These are phyloP conservation scores for Aspergillus sp. DNA, from an alignment of 2,329 filamentous ascomycete genomes.

Conservation along the genomic window DNA sequence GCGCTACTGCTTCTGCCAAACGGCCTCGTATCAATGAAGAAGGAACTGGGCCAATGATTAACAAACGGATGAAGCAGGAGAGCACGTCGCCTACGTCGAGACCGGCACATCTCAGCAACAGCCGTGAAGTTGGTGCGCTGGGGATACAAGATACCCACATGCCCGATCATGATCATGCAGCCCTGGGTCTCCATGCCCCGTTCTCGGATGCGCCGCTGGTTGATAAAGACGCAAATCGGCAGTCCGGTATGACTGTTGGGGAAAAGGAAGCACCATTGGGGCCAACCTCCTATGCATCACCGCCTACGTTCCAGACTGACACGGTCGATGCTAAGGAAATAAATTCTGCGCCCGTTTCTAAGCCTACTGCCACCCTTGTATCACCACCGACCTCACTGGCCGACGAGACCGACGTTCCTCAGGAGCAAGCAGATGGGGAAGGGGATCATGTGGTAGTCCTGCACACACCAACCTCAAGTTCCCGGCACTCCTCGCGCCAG, in stretches of 20 bases:
- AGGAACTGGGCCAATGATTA: constrained; percentile 21
- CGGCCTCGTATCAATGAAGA: constrained; percentile 52
- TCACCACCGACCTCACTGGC: constrained; percentile 49
- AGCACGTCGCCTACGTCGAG: constrained; percentile 31
- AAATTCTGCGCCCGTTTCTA: constrained; percentile 29
- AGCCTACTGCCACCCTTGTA: constrained; percentile 42
- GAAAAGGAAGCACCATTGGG: constrained; percentile 24
- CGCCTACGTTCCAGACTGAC: constrained; percentile 40
- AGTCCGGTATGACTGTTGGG: constrained; percentile 16
- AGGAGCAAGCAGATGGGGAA: constrained; percentile 35
- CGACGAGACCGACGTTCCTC: constrained; percentile 42
- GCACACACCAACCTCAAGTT: constrained; percentile 44
- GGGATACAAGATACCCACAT: constrained; percentile 19
- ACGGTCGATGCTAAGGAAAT: constrained; percentile 33
- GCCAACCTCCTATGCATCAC: constrained; percentile 39
- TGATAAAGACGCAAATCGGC: constrained; percentile 13
- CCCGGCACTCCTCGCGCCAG: constrained; percentile 48
- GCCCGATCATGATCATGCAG: constrained; percentile 16
- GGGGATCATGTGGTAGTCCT: constrained; percentile 30
- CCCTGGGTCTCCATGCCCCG: constrained; percentile 9
- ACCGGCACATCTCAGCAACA: constrained; percentile 22
- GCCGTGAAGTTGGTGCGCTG: constrained; percentile 18
- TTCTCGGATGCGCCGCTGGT: constrained; percentile 2
- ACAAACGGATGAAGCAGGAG: constrained; percentile 40
- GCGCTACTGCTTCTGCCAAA: constrained; percentile 58